A percentile compares a stretch with the other conserved stretches of the same genome.
phyloP scores from a whole-genome alignment of 2,329 filamentous ascomycete genomes.

The Colletotrichum costaricense region DNA sequence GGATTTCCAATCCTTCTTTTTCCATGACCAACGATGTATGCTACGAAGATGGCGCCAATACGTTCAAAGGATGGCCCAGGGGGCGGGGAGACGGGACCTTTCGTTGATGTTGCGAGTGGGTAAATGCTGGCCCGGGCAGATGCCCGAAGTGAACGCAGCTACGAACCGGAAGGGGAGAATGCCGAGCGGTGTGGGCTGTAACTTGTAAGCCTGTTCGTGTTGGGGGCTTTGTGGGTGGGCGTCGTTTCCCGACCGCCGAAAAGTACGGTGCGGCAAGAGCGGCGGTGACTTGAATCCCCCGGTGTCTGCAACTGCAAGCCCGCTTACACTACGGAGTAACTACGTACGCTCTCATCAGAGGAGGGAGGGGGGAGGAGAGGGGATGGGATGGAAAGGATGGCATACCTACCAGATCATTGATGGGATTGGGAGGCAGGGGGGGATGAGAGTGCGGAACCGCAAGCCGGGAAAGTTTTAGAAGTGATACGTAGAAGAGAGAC shows the following conservation, averaged over 20 bases:
- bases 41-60: neutral
- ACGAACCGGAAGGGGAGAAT: constrained; percentile 8
- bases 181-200: constrained; percentile 11
- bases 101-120: no score
- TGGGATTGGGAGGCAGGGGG: no score
- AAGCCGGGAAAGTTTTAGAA: no score
- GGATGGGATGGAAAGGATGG: neutral
- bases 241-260: neutral
- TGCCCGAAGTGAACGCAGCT: constrained; percentile 5
- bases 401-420: no score
- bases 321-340: no score
- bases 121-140: neutral
- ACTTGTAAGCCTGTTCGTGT: no score
- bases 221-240: no score
- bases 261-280: constrained; percentile 13
- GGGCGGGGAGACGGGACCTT: no score
- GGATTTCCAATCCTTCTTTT: neutral
- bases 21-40: neutral
- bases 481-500: no score
- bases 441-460: no score
- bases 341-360: neutral
- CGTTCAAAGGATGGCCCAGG: neutral
- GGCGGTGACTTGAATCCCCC: neutral
- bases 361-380: neutral
- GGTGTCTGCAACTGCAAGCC: neutral